These are phyloP conservation scores for Colletotrichum simmondsii DNA, from an alignment of 2,329 filamentous ascomycete species.

Conservation along the genomic window DNA sequence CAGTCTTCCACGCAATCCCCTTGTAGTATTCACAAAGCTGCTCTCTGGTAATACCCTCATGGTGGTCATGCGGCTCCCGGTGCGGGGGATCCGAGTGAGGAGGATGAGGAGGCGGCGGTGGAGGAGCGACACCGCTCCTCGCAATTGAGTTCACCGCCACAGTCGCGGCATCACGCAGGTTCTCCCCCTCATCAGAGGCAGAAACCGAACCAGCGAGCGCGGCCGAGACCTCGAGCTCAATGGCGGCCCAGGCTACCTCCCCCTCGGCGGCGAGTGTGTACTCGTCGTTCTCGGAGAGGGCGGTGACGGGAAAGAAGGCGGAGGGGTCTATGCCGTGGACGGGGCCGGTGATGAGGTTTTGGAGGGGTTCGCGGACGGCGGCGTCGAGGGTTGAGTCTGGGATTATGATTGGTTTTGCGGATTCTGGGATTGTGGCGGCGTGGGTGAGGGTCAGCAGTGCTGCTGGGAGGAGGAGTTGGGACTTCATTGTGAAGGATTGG, in stretches of 20 bases:
- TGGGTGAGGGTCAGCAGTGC: conserved; percentile 7
- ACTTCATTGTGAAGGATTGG: conserved; percentile 18
- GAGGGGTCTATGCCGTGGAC: background rate
- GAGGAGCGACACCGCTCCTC: background rate
- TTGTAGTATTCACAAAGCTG: conserved; percentile 15
- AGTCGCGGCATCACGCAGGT: background rate
- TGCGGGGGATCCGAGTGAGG: too few relatives aligned
- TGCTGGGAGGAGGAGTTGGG: conserved; percentile 6
- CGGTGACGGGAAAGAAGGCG: background rate
- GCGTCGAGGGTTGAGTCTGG: background rate
- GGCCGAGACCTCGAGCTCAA: background rate
- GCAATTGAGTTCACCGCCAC: background rate
- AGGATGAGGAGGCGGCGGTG: background rate
- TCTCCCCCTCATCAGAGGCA: background rate
- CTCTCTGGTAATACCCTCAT: conserved; percentile 8
- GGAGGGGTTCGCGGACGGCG: background rate
- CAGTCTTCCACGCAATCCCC: conserved; percentile 19
- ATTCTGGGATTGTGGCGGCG: background rate
- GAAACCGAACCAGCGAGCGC: background rate
- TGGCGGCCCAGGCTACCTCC: conserved; percentile 1
- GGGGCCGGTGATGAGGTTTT: background rate
- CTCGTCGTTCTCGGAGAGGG: background rate
- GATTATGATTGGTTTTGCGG: background rate
- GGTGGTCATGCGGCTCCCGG: background rate
- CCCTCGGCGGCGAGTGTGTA: background rate